phyloP scores from a whole-genome alignment of 2,329 filamentous ascomycete genomes.

The Cladosporium sp. region DNA sequence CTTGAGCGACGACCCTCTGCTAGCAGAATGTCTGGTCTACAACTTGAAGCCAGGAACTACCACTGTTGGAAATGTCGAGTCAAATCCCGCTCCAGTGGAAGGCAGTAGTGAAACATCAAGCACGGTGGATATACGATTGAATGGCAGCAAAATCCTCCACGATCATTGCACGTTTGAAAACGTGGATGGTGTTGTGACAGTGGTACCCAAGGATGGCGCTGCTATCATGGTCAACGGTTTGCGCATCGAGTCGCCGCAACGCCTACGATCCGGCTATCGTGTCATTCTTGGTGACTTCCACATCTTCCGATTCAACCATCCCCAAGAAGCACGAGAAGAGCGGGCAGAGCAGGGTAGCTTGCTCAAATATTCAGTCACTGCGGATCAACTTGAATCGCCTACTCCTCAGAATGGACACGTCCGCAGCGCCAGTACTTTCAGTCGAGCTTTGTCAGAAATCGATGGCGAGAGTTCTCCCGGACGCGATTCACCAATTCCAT shows the following conservation, averaged over 20 bases:
- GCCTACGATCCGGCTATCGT: constrained; percentile 85
- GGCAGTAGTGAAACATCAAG: constrained; percentile 5
- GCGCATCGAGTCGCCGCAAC: constrained; percentile 77
- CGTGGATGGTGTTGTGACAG: constrained; percentile 82
- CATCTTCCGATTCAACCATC: constrained; percentile 97
- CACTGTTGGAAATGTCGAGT: constrained; percentile 89
- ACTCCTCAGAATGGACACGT: constrained; percentile 65
- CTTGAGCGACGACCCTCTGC: constrained; percentile 71
- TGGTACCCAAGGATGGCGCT: constrained; percentile 84
- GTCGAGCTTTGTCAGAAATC: constrained; percentile 71
- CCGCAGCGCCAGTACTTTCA: constrained; percentile 58
- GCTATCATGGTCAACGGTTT: constrained; percentile 98
- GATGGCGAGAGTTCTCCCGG: constrained; percentile 67
- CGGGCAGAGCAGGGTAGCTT: constrained; percentile 71
- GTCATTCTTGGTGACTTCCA: constrained; percentile 97
- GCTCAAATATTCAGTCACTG: constrained; percentile 72
- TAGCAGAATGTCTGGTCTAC: constrained; percentile 95
- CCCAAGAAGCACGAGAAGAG: constrained; percentile 90
- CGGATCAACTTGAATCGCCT: constrained; percentile 60
- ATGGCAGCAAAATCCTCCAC: constrained; percentile 85
- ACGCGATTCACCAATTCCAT: constrained; percentile 71
- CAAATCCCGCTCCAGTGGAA: constrained; percentile 43
- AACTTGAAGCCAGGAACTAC: constrained; percentile 95
- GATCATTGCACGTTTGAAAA: constrained; percentile 96
- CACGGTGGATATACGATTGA: constrained; percentile 81